Evolutionary conservation across 495 filamentous ascomycete genomes (phyloP), one percentile per base, ranked within the genome.

Genomic region (Hypoxylon crocopeplum): DNA sequence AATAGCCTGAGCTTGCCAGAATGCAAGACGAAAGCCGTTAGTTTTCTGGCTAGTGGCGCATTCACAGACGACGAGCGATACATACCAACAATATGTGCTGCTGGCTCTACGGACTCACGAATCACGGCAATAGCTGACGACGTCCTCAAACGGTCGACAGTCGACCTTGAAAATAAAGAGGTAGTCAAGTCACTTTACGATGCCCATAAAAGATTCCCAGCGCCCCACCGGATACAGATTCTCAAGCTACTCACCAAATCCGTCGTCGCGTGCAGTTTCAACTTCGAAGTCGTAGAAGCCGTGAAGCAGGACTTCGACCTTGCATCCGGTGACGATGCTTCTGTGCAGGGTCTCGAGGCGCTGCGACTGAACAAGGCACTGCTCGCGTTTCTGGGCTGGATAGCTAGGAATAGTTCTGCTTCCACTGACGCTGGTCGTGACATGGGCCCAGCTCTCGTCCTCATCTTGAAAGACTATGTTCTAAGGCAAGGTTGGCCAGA

Each of bases 371-470:
- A 90, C 51, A 85, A 86, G 39, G 90, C 93, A 20, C 83, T 95
- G n/a, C 93, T 98, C 66, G 85, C 85, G 36, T 95, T 92, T 64
- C 87, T 92, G 22, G 91, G 90, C 37, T 97, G 93, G 86, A 84
- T 93, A 16, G 90, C 92, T 5, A 82, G 68, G 88, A 37, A 88
- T 91, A 66, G 89, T 85, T 17, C 83, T 12, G 25, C 84, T 8
- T 71, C 74, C 7, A 77, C 75, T 12, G 80, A 84, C 37, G 73
- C 89, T 7, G 79, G 82, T 47, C 68, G 71, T 39, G 52, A 73
- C 15, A 86, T 96, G 52, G 89, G 89, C 1, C 79, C 86, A 1
- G 82, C 81, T 29, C 76, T 95, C n/a, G 83, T 97, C 17, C 74
- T 79, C 19, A 85, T 87, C 3, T 74, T 98, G 25, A 82, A 79